Evolutionary conservation across 2,329 filamentous ascomycete genomes (phyloP).

Genomic region (Ophiostoma quercus): DNA sequence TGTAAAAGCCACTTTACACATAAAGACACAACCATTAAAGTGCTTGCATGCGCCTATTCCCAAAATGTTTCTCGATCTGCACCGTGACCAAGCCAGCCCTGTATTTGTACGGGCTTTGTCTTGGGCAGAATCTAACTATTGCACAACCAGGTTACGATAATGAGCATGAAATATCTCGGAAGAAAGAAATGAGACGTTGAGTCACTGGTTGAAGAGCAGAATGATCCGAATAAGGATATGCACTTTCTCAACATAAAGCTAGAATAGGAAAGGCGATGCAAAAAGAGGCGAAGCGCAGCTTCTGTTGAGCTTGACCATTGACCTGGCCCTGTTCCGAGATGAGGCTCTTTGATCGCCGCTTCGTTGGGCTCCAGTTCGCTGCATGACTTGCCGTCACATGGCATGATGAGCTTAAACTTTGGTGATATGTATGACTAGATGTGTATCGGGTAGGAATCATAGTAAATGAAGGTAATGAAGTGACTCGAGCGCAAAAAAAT

Average conservation of each 20-base stretch:
- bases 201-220: background rate
- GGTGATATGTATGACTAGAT: no score
- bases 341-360: no score
- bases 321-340: no score
- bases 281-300: no score
- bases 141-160: background rate
- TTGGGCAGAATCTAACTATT: background rate
- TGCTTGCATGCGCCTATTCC: constrained; percentile 1
- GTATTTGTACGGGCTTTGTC: background rate
- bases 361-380: no score
- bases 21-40: background rate
- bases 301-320: background rate
- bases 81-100: background rate
- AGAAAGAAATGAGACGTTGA: background rate
- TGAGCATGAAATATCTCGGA: background rate
- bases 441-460: no score
- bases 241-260: background rate
- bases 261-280: no score
- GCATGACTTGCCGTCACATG: no score
- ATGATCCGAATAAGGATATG: no score
- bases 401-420: no score
- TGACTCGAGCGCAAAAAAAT: no score
- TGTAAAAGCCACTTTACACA: background rate
- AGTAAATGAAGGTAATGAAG: no score
- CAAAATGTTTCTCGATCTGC: background rate